These are phyloP conservation scores for Picea abies DNA, from an alignment of 83 land plant species.

Conservation along the genomic window DNA sequence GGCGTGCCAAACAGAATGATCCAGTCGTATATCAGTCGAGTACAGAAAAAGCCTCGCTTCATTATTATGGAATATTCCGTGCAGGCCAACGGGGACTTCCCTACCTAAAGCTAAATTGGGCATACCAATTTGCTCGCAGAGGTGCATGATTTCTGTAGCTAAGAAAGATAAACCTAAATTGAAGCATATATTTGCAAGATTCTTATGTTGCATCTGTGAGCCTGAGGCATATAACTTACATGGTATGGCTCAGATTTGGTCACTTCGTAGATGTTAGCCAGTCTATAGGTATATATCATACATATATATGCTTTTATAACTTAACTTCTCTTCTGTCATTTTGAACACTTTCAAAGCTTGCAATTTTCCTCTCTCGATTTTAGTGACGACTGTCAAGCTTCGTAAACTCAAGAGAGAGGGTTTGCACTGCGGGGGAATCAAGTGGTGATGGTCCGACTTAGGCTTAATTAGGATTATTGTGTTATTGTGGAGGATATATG, in stretches of 20 bases:
- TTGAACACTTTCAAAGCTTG: neutral
- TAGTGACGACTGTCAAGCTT: neutral
- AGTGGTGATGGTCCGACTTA: constrained; percentile 10
- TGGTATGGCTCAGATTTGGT: neutral
- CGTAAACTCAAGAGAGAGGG: neutral
- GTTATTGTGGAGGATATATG: neutral
- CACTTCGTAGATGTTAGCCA: neutral
- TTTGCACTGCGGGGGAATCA: constrained; percentile 10
- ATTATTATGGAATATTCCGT: neutral
- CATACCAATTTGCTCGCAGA: neutral
- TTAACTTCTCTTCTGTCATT: neutral
- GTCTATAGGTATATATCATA: neutral
- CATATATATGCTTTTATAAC: neutral
- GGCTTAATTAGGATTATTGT: neutral
- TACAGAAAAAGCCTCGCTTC: neutral
- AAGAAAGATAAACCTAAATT: too few species aligned
- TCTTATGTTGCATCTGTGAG: neutral
- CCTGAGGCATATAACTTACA: neutral
- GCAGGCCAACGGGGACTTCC: neutral
- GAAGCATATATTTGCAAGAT: neutral
- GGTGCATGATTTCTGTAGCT: neutral
- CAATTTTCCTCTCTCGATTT: neutral
- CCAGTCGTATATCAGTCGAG: neutral
- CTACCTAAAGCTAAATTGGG: neutral
- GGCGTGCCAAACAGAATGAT: neutral